A percentile compares a stretch with the other conserved stretches of the same genome.
Evolutionary conservation across 176 grass and related monocot genomes (phyloP).

Genomic region (Phragmites australis): DNA sequence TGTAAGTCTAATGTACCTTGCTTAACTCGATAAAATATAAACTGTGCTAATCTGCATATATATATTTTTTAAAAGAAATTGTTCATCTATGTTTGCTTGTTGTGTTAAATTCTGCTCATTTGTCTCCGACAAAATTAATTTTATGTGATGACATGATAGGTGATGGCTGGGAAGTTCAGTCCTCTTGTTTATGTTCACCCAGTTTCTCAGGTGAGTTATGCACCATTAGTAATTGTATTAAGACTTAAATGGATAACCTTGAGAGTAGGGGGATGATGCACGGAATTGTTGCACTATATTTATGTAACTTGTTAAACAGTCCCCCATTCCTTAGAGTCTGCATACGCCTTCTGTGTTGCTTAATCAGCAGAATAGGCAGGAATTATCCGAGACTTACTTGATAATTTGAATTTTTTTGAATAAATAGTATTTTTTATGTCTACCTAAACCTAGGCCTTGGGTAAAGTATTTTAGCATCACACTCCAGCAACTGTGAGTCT

Average conservation of each 20-base stretch:
- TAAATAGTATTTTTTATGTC: background rate
- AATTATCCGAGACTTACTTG: background rate
- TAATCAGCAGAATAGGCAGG: slow-evolving; percentile 1
- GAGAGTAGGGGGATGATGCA: background rate
- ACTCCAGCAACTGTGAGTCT: background rate
- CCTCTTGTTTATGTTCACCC: slow-evolving; percentile 62
- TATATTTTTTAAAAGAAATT: background rate
- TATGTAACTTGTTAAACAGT: background rate
- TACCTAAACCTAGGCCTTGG: background rate
- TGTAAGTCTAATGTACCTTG: slow-evolving; percentile 44
- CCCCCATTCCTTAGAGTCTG: background rate
- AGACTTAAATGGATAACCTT: slow-evolving; percentile 3
- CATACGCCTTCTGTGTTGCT: background rate
- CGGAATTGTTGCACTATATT: background rate
- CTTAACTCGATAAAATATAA: slow-evolving; percentile 3
- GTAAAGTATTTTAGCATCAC: slow-evolving; percentile 25
- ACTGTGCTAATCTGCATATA: background rate
- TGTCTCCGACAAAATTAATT: background rate
- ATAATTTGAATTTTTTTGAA: background rate
- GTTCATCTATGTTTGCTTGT: background rate
- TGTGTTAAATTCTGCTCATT: background rate
- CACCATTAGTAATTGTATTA: slow-evolving; percentile 14
- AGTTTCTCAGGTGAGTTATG: slow-evolving; percentile 53
- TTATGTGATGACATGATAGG: slow-evolving; percentile 44
- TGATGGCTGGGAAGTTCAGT: slow-evolving; percentile 47